Evolutionary conservation across 2,329 filamentous ascomycete species (phyloP).

Genomic region (Ceratocystis variospora): DNA sequence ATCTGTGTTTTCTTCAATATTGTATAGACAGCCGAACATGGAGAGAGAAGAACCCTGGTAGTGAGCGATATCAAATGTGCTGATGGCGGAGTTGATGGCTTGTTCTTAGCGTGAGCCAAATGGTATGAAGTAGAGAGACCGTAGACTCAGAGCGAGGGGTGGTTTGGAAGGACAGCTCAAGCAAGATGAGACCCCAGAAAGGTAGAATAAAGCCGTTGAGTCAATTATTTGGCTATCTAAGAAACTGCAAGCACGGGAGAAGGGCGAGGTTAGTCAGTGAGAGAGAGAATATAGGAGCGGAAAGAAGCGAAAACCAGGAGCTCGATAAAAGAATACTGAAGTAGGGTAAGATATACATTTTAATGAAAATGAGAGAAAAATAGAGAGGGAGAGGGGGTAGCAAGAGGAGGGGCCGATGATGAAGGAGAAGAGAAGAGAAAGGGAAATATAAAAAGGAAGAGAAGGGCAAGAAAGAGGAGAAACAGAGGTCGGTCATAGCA

Average conservation of each 20-base stretch:
- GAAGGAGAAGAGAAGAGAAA: background rate
- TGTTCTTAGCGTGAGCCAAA: background rate
- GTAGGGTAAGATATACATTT: conserved; percentile 7
- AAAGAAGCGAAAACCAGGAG: background rate
- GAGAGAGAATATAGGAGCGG: background rate
- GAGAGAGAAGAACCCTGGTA: background rate
- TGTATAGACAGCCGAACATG: background rate
- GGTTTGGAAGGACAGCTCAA: background rate
- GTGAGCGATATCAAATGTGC: background rate
- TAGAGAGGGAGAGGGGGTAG: background rate
- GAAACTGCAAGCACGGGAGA: background rate
- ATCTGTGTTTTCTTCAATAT: background rate
- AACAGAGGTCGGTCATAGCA: background rate
- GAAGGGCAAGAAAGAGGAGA: background rate
- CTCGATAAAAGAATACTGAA: background rate
- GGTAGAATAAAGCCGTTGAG: no score
- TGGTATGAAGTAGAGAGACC: background rate
- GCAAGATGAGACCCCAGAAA: background rate
- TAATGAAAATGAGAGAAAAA: background rate
- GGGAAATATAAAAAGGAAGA: background rate
- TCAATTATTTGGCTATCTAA: background rate
- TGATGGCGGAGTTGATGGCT: background rate
- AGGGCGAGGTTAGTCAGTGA: background rate
- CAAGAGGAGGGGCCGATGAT: background rate
- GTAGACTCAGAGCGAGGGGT: background rate